Conservation (phyloP, 2,329 filamentous ascomycete species). For the Hymenoscyphus albidus region DNA sequence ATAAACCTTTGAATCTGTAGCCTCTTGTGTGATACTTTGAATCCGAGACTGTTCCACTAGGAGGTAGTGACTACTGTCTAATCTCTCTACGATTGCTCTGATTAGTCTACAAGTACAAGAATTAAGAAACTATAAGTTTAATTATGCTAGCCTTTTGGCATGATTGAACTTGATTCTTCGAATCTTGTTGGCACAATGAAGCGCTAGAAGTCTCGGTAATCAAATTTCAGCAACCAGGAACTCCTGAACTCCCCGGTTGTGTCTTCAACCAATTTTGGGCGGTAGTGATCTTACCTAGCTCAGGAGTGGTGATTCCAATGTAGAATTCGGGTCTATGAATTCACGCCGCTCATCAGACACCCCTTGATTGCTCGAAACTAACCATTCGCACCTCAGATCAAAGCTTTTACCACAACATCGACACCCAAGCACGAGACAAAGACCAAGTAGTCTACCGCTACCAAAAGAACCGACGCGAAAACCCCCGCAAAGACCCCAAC, state of each 20-base stretch:
- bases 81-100: too few species aligned
- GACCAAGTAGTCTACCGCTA: constrained; percentile 33
- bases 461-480: constrained; percentile 19
- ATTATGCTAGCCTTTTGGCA: too few species aligned
- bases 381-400: constrained; percentile 33
- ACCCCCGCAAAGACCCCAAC: constrained; percentile 20
- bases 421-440: constrained; percentile 39
- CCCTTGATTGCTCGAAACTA: background rate
- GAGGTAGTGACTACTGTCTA: too few species aligned
- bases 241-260: too few species aligned
- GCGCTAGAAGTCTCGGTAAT: too few species aligned
- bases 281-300: background rate
- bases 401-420: constrained; percentile 42
- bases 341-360: background rate
- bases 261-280: background rate
- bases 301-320: background rate
- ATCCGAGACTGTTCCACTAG: too few species aligned
- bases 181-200: too few species aligned
- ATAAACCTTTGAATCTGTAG: background rate
- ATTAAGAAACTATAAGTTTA: too few species aligned
- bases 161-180: too few species aligned
- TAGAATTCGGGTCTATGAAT: background rate
- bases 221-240: too few species aligned
- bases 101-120: too few species aligned
- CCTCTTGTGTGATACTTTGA: too few species aligned